phyloP scores from a whole-genome alignment of 2,329 filamentous ascomycete genomes.

The Fusarium sulawesiense region DNA sequence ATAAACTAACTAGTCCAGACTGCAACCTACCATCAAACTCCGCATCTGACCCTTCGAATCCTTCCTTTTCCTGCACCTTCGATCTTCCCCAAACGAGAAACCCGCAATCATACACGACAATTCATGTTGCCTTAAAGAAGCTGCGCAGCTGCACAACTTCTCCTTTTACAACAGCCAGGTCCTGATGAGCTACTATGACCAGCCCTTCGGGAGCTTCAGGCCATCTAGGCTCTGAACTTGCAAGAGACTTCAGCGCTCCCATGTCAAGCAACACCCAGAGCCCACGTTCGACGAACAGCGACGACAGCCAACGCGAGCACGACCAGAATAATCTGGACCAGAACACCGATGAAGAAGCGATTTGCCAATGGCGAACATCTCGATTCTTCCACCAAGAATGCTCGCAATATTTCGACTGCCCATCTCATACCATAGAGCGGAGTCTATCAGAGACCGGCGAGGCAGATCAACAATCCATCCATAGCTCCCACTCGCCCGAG shows the following conservation, averaged over 20 bases:
- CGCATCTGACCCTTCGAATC: constrained; percentile 12
- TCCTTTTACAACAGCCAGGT: constrained; percentile 6
- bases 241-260: constrained; percentile 26
- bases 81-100: neutral
- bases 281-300: constrained; percentile 57
- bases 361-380: constrained; percentile 55
- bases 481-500: constrained; percentile 8
- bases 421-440: constrained; percentile 58
- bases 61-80: neutral
- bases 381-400: constrained; percentile 59
- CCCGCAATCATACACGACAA: neutral
- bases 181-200: constrained; percentile 46
- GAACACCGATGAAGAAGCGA: constrained; percentile 6
- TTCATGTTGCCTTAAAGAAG: constrained; percentile 32
- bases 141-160: constrained; percentile 15
- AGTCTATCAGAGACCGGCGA: constrained; percentile 44
- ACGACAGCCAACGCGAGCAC: constrained; percentile 30
- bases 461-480: constrained; percentile 42
- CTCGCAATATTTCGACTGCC: constrained; percentile 61
- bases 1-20: constrained; percentile 10
- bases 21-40: constrained; percentile 22
- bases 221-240: constrained; percentile 33
- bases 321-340: neutral
- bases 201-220: constrained; percentile 40
- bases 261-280: constrained; percentile 38